Conservation (phyloP, 768 basidiomycete species). For the Suillus bovinus region DNA sequence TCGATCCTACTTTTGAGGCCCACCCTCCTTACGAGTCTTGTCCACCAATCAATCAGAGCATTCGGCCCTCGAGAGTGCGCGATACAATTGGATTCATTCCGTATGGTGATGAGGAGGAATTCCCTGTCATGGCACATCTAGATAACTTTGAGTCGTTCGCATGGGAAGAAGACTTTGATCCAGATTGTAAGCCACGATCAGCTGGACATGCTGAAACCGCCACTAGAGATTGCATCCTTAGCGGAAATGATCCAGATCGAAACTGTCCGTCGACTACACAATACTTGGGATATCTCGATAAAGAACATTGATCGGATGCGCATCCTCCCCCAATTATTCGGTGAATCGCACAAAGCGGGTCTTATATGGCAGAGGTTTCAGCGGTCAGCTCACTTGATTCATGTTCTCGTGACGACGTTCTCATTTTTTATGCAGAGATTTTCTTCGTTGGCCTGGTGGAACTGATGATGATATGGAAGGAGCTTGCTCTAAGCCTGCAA, state of each 20-base stretch:
- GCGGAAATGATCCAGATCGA: conserved; percentile 53
- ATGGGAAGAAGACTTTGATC: conserved; percentile 46
- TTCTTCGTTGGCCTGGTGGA: conserved; percentile 37
- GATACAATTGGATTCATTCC: conserved; percentile 37
- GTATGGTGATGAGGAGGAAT: conserved; percentile 47
- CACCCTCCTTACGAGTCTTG: conserved; percentile 47
- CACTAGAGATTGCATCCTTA: conserved; percentile 18
- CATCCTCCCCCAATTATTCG: conserved; percentile 27
- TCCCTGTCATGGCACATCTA: conserved; percentile 34
- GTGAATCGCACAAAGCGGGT: conserved; percentile 30
- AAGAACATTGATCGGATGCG: conserved; percentile 37
- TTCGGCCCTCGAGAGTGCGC: conserved; percentile 11
- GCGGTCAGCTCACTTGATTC: conserved; percentile 31
- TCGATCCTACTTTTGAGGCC: conserved; percentile 17
- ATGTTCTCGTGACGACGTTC: not conserved
- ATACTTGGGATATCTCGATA: conserved; percentile 28
- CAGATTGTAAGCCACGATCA: conserved; percentile 44
- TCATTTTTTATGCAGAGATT: conserved; percentile 33
- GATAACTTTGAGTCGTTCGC: conserved; percentile 24
- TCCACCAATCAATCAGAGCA: conserved; percentile 40
- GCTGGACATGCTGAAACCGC: not conserved
- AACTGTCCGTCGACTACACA: conserved; percentile 40
- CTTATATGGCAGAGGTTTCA: conserved; percentile 45
- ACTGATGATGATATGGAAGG: conserved; percentile 6
- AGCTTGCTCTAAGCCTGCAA: conserved; percentile 16